Evolutionary conservation across 805 yeast species (phyloP), one percentile per base, ranked within the genome.

Genomic region (Wickerhamiella sergipiensis): DNA sequence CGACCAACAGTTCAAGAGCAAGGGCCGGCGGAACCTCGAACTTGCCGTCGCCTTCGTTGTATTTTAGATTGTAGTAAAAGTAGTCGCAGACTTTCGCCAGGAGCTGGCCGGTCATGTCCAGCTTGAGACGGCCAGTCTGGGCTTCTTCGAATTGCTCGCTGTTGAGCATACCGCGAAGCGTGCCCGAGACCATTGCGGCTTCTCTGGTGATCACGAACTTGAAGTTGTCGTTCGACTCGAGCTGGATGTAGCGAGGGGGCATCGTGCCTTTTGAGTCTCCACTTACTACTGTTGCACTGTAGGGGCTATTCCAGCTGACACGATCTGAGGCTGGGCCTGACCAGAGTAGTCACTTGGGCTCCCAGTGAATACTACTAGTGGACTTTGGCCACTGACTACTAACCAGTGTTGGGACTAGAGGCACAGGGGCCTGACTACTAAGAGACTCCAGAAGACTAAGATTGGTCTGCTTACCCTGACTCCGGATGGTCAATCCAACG

Each of bases 11-110:
- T 63, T 92, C 97, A 54, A 90, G 70, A 0, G 97, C 95, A 78
- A 90, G 76, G 57, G 87, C 97, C 0, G 97, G 89, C 1, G 97
- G 96, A 2, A 92, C 79, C 38, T 84, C 83, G 66, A 92, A 92
- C 3, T 76, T 78, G 7, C 52, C 58, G 23, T 66, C 68, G 19
- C 60, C 60, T 23, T 55, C 58, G 10, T 53, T 53, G 62, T 85
- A 85, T 58, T 84, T 81, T 53, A 74, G 64, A 59, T 84, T 79
- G 62, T 85, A 89, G 62, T 84, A 80, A 33, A 90, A 67, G 59
- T 92, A 90, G 59, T 90, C 97, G 43, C 85, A 83, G 10, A 90
- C 81, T 59, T 86, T 85, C 55, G 80, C 84, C 44, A 92, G 68
- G 19, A 88, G 73, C 33, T 75, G 76, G 0, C 85, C 83, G 53